These are phyloP conservation scores for Adansonia rubrostipa DNA, from an alignment of 441 rosid genomes.

Conservation along the genomic window DNA sequence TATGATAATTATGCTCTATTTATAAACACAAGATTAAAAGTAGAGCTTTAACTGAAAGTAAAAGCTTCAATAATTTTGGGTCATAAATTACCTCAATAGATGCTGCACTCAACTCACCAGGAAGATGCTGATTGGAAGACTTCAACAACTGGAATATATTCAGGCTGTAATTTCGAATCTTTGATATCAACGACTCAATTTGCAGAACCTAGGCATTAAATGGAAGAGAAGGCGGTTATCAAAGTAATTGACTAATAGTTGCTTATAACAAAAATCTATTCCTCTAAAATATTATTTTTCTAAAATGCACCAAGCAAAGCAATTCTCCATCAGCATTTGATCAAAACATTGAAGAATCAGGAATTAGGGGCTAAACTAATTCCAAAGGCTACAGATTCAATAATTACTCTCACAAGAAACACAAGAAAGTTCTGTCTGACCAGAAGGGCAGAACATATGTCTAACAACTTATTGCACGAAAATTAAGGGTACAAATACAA, in stretches of 20 bases:
- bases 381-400: neutral
- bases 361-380: neutral
- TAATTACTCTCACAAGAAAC: neutral
- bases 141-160: constrained; percentile 66
- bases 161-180: constrained; percentile 55
- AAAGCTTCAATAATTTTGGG: constrained; percentile 2
- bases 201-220: constrained; percentile 64
- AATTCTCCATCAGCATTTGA: neutral
- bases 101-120: constrained; percentile 64
- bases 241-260: constrained; percentile 1
- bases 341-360: neutral
- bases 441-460: neutral
- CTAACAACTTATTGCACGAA: neutral
- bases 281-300: neutral
- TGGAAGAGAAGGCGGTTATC: constrained; percentile 1
- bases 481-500: neutral
- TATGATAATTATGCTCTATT: constrained; percentile 12
- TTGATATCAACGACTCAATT: constrained; percentile 63
- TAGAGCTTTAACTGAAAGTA: constrained; percentile 13
- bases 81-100: constrained; percentile 69
- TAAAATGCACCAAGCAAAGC: neutral
- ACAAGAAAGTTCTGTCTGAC: neutral
- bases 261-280: neutral
- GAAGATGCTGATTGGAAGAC: constrained; percentile 58
- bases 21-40: neutral